phyloP scores from a whole-genome alignment of 2,329 filamentous ascomycete genomes.

The Pyrenochaeta sp. region DNA sequence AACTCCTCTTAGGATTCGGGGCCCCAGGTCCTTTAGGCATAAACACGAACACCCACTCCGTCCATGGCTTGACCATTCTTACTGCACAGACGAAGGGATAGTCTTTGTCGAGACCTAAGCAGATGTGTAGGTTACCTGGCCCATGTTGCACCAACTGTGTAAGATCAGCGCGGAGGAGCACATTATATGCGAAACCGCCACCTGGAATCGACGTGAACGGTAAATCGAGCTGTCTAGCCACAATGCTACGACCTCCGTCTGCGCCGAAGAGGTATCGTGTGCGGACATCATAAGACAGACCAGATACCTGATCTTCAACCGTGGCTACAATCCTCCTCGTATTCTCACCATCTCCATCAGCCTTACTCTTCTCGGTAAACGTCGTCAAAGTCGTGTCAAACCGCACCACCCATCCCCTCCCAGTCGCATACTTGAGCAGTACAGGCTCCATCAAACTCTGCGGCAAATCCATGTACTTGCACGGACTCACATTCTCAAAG shows the following conservation, averaged over 20 bases:
- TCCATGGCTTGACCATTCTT: conserved; percentile 70
- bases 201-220: conserved; percentile 57
- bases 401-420: conserved; percentile 51
- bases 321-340: conserved; percentile 43
- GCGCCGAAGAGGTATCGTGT: conserved; percentile 68
- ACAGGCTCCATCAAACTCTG: conserved; percentile 57
- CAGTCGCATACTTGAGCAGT: conserved; percentile 48
- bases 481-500: conserved; percentile 54
- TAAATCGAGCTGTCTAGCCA: conserved; percentile 58
- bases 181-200: conserved; percentile 60
- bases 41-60: conserved; percentile 60
- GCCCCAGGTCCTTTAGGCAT: conserved; percentile 19
- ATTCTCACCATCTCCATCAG: conserved; percentile 13
- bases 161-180: conserved; percentile 62
- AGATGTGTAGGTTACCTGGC: conserved; percentile 68
- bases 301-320: conserved; percentile 50
- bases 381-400: conserved; percentile 51
- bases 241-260: conserved; percentile 61
- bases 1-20: conserved; percentile 5
- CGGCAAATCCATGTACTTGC: conserved; percentile 53
- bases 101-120: conserved; percentile 64
- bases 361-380: conserved; percentile 15
- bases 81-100: conserved; percentile 60
- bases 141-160: conserved; percentile 59
- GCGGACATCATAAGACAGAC: conserved; percentile 55